phyloP scores from a whole-genome alignment of 1,284 basidiomycete genomes.

The Microbotryum silenes-acaulis region DNA sequence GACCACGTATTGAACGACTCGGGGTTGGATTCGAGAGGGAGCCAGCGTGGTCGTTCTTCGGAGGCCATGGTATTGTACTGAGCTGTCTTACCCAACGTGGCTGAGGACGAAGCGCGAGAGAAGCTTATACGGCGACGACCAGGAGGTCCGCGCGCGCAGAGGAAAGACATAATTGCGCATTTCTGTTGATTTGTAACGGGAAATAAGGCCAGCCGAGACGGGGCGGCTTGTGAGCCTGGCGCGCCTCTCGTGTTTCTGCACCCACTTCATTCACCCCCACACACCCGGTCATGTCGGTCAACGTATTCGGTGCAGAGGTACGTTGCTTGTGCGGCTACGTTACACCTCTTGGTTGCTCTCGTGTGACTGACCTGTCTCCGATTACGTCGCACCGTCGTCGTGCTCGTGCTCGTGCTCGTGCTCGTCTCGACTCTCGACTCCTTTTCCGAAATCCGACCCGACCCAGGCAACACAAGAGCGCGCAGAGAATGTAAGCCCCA shows the following conservation, averaged over 20 bases:
- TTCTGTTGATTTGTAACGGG: neutral
- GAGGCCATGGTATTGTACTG: constrained; percentile 2
- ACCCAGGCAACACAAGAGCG: constrained; percentile 31
- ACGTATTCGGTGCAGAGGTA: constrained; percentile 28
- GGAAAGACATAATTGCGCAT: neutral
- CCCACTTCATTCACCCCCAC: too few species aligned
- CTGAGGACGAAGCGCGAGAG: too few species aligned
- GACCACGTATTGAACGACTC: constrained; percentile 51
- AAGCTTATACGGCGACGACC: neutral
- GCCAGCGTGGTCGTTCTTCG: constrained; percentile 24
- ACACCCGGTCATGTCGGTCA: constrained; percentile 16
- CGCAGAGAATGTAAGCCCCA: constrained; percentile 28
- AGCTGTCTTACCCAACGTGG: too few species aligned
- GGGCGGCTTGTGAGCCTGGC: too few species aligned
- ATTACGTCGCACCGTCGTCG: too few species aligned
- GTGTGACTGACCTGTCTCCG: too few species aligned
- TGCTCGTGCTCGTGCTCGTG: neutral
- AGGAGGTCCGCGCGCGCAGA: neutral
- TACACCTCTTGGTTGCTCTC: neutral
- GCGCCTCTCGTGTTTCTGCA: too few species aligned
- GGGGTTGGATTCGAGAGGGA: constrained; percentile 29
- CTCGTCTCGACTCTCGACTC: neutral
- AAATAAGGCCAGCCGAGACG: too few species aligned
- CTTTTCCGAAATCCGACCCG: neutral
- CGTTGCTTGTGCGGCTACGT: neutral